phyloP scores from a whole-genome alignment of 257 asterid species.

The Ophiorrhiza pumila region DNA sequence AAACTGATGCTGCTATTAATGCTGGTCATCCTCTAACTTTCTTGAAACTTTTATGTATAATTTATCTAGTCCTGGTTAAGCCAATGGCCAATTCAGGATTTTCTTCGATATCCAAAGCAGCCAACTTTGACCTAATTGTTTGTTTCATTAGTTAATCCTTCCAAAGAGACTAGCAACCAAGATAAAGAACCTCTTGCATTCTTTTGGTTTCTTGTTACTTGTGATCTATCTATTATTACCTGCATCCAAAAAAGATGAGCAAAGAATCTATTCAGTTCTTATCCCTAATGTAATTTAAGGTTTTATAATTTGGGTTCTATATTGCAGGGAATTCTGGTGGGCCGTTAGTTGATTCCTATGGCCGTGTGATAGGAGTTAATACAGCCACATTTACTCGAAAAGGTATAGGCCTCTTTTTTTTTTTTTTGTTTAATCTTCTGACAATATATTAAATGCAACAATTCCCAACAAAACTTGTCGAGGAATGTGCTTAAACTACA shows the following conservation, averaged over 20 bases:
- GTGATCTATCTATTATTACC: not conserved
- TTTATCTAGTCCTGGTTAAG: not conserved
- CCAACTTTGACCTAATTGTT: not conserved
- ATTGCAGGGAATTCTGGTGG: constrained; percentile 88
- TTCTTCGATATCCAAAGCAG: not conserved
- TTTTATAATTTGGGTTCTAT: not conserved
- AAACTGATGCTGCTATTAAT: constrained; percentile 90
- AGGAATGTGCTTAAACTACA: not conserved
- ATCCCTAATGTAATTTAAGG: not conserved
- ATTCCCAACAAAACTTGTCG: not conserved
- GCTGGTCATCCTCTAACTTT: constrained; percentile 48
- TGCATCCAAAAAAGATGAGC: not conserved
- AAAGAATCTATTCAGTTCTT: not conserved
- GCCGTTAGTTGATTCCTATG: constrained; percentile 70
- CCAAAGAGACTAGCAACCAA: not conserved
- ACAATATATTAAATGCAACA: too few species aligned
- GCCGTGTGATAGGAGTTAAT: constrained; percentile 84
- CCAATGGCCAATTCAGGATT: too few species aligned
- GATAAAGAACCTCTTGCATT: not conserved
- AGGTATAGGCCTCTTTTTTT: constrained; percentile 36
- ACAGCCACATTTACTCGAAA: constrained; percentile 89
- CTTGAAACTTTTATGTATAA: not conserved
- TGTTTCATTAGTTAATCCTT: not conserved
- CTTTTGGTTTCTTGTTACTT: not conserved
- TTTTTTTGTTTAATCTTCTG: not conserved